Percentiles rank a stretch among this genome's conserved stretches.
phyloP scores from a whole-genome alignment of 1,139 yeast species.

The Magnusiomyces tetraspermus region DNA sequence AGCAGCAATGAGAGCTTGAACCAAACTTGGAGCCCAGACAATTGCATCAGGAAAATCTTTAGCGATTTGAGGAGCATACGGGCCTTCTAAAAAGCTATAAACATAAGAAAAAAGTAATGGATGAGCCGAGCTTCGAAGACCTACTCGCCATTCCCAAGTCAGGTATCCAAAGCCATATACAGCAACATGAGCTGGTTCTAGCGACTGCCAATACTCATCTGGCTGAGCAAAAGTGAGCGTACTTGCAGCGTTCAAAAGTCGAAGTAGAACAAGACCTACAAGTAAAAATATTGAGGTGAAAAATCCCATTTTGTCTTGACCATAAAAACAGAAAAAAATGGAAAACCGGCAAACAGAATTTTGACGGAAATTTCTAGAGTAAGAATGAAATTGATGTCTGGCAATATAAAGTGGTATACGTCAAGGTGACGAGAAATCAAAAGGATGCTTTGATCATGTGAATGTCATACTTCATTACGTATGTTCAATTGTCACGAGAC shows the following conservation, averaged over 20 bases:
- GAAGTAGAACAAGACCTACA: conserved; percentile 27
- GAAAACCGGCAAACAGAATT: too few relatives aligned
- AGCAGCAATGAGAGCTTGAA: conserved; percentile 64
- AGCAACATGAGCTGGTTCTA: conserved; percentile 79
- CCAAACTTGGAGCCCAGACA: conserved; percentile 46
- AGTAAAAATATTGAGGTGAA: conserved; percentile 5
- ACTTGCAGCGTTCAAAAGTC: conserved; percentile 56
- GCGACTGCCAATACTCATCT: conserved; percentile 87
- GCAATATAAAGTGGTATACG: too few relatives aligned
- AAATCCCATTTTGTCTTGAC: conserved; percentile 5
- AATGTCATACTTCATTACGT: too few relatives aligned
- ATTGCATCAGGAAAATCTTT: conserved; percentile 32
- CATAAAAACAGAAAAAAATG: too few relatives aligned
- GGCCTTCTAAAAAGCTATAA: conserved; percentile 28
- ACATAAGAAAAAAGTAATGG: conserved; percentile 56
- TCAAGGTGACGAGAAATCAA: too few relatives aligned
- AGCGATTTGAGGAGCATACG: background rate
- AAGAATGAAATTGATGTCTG: too few relatives aligned
- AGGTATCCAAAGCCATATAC: conserved; percentile 73
- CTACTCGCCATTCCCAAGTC: conserved; percentile 91
- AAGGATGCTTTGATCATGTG: too few relatives aligned
- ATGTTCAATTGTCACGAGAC: too few relatives aligned
- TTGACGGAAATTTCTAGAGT: too few relatives aligned
- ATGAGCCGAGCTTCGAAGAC: conserved; percentile 67
- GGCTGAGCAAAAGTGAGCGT: conserved; percentile 82